Evolutionary conservation across 805 yeast genomes (phyloP).

Genomic region (Ogataea siamensis): DNA sequence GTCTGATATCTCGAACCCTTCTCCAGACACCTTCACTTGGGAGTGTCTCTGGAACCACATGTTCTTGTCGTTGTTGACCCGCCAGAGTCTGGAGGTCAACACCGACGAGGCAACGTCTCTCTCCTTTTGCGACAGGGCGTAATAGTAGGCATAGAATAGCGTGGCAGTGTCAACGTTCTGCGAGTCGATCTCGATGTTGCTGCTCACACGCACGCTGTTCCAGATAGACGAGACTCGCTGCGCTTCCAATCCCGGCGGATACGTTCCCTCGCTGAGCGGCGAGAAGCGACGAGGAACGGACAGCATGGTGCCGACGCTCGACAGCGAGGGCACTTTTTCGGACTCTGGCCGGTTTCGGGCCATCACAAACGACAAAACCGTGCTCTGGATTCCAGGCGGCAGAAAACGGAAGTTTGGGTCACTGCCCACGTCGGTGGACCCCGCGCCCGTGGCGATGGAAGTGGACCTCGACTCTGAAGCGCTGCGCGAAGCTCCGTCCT

Average conservation of each 20-base stretch:
- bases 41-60: conserved; percentile 38
- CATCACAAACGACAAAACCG: conserved; percentile 29
- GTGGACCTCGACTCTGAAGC: conserved; percentile 7
- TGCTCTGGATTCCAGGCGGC: conserved; percentile 37
- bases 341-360: conserved; percentile 23
- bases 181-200: conserved; percentile 27
- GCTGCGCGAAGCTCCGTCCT: conserved; percentile 18
- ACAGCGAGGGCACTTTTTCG: conserved; percentile 18
- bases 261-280: conserved; percentile 25
- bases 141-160: conserved; percentile 44
- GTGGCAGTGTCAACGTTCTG: conserved; percentile 35
- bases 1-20: conserved; percentile 41
- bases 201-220: conserved; percentile 28
- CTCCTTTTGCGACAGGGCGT: conserved; percentile 41
- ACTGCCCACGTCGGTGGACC: conserved; percentile 20
- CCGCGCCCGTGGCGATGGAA: conserved; percentile 8
- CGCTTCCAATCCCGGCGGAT: conserved; percentile 35
- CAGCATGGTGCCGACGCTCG: conserved; percentile 27
- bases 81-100: conserved; percentile 40
- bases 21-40: conserved; percentile 38
- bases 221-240: conserved; percentile 34
- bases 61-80: conserved; percentile 30
- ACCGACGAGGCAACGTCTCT: conserved; percentile 36
- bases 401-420: conserved; percentile 32
- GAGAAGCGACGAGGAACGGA: conserved; percentile 29